These are phyloP conservation scores for Noccaea bulbosa DNA, from an alignment of 345 rosid species.

Conservation along the genomic window DNA sequence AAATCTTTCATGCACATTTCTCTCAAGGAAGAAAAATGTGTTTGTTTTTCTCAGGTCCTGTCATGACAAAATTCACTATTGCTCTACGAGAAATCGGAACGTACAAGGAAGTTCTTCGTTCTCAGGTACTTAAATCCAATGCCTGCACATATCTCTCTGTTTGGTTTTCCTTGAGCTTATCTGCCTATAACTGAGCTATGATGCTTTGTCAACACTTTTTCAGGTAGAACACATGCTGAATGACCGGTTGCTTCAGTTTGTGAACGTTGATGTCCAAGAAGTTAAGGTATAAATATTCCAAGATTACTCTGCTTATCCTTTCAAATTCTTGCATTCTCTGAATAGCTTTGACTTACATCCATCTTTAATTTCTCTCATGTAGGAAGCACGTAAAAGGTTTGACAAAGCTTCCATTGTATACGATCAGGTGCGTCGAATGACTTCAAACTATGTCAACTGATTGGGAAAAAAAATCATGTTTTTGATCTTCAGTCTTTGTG, in stretches of 20 bases:
- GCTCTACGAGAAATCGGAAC: constrained; percentile 77
- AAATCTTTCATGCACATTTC: not conserved
- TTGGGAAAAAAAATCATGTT: constrained; percentile 2
- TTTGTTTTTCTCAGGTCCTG: constrained; percentile 54
- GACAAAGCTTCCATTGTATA: constrained; percentile 71
- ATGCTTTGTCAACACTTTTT: constrained; percentile 35
- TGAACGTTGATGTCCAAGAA: constrained; percentile 63
- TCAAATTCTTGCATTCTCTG: not conserved
- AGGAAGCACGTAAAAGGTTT: constrained; percentile 83
- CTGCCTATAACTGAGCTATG: constrained; percentile 12
- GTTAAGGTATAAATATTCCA: constrained; percentile 54
- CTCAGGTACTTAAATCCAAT: constrained; percentile 54
- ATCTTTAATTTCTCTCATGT: constrained; percentile 24
- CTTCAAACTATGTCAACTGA: constrained; percentile 2
- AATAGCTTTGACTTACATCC: not conserved
- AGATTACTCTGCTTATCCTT: not conserved
- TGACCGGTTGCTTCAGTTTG: constrained; percentile 59
- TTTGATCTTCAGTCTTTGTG: constrained; percentile 7
- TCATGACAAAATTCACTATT: constrained; percentile 70
- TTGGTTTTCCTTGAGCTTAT: not conserved
- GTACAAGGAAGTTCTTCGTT: constrained; percentile 77
- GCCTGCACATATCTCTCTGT: not conserved
- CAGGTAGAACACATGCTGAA: constrained; percentile 71
- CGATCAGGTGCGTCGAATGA: constrained; percentile 59
- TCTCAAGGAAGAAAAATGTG: not conserved